Evolutionary conservation across 352 stramenopile species (phyloP), one percentile per base, ranked within the genome.

Genomic region (Blastocystis sp.): DNA sequence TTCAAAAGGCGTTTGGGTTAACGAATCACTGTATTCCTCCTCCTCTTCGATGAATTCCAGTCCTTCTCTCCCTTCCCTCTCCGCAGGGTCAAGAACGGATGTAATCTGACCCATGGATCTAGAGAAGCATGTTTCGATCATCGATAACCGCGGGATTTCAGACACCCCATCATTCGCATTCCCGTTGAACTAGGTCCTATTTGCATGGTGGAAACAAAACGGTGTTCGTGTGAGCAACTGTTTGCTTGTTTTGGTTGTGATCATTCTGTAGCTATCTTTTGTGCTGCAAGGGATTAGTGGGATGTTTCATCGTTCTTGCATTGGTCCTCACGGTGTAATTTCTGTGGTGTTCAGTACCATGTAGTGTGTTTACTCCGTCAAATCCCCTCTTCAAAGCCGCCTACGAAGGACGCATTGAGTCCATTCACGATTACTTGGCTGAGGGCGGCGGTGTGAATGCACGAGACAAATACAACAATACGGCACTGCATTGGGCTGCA

Each of bases 371-470:
- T 32, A 81, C 69, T 16, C 69, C 69, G n/a, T 21, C 46, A 1
- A 81, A 81, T 48, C 69, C 69, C 14, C 27, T 81, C 4, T 81
- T 81, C 34, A 54, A 57, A 61, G 46, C 69, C 9, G 44, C 69
- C 3, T 81, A 65, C 44, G 48, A 81, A 42, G 69, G 69, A 24
- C 40, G 38, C 16, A 29, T 81, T 0, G 14, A 38, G 32, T 14
- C 40, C 3, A 64, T 81, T 27, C 69, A 61, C 21, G 42, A 81
- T n/a, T 81, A 81, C 36, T 32, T 81, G 1, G 29, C 69, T 29
- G 69, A 81, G 29, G 69, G 69, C 11, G 48, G 48, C 34, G 49
- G 48, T 32, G 63, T 81, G n/a, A 81, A 81, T 81, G 69, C 69
- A 3, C 46, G 27, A 24, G 69, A 81, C 40, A 61, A 64, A n/a